A percentile compares a stretch with the other conserved stretches of the same genome.
phyloP scores from a whole-genome alignment of 2,329 filamentous ascomycete species.

The Fonsecaea erecta region DNA sequence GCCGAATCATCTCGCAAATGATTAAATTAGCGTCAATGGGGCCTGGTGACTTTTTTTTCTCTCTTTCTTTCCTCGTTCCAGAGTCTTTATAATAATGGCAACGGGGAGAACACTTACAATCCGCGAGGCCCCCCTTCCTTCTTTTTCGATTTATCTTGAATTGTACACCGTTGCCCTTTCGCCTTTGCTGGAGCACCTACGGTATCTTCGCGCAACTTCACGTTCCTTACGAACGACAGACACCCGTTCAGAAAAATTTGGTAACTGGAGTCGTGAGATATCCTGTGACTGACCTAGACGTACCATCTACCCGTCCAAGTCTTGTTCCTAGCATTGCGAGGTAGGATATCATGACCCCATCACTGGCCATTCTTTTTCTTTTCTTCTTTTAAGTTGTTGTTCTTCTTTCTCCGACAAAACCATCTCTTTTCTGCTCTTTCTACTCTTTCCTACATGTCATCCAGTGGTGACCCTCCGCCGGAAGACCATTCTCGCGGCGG shows the following conservation, averaged over 20 bases:
- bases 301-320: not conserved
- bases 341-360: constrained; percentile 3
- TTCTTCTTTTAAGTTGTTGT: not conserved
- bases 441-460: constrained; percentile 27
- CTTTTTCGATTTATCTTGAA: not conserved
- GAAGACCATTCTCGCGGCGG: constrained; percentile 10
- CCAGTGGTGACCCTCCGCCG: constrained; percentile 23
- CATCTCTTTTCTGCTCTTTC: not conserved
- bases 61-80: not conserved
- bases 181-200: not conserved
- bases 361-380: not conserved
- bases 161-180: not conserved
- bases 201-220: not conserved
- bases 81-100: not conserved
- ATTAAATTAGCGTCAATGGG: not conserved
- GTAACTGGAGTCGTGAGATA: constrained; percentile 3
- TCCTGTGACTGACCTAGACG: constrained; percentile 17
- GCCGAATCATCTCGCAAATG: not conserved
- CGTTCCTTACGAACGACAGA: not conserved
- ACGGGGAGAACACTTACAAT: not conserved
- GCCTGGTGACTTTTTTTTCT: not conserved
- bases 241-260: not conserved
- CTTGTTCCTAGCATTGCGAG: constrained; percentile 1
- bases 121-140: not conserved
- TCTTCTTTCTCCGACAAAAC: not conserved